phyloP scores from a whole-genome alignment of 2,329 filamentous ascomycete genomes.

The Microsporum canis region DNA sequence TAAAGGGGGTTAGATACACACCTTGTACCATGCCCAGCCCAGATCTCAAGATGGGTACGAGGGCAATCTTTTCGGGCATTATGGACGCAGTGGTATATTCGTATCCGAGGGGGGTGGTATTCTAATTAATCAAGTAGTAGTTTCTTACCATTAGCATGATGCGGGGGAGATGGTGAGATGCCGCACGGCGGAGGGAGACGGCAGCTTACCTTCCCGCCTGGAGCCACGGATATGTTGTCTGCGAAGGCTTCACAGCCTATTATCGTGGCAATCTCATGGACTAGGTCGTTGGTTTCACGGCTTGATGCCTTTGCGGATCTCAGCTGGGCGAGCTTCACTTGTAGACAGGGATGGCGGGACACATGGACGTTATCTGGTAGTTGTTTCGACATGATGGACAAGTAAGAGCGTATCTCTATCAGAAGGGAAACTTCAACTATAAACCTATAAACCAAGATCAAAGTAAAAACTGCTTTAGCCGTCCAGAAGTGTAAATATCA shows the following conservation, averaged over 20 bases:
- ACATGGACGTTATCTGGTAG: conserved; percentile 55
- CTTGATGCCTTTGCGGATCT: conserved; percentile 60
- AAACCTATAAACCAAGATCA: too few species aligned
- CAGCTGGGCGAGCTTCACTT: conserved; percentile 80
- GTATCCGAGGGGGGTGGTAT: conserved; percentile 65
- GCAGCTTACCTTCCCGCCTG: conserved; percentile 53
- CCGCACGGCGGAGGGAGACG: neutral
- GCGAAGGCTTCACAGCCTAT: conserved; percentile 72
- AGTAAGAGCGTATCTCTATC: neutral
- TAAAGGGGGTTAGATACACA: conserved; percentile 22
- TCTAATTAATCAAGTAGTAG: conserved; percentile 32
- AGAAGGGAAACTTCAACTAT: neutral
- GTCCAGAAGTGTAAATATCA: neutral
- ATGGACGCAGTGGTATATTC: conserved; percentile 57
- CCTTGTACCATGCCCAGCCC: conserved; percentile 85
- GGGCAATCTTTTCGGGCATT: conserved; percentile 55
- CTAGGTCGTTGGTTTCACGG: conserved; percentile 65
- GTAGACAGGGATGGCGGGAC: conserved; percentile 73
- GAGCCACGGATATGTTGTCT: conserved; percentile 44
- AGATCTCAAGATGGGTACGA: conserved; percentile 87
- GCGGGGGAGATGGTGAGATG: neutral
- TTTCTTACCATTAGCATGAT: neutral
- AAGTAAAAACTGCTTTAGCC: too few species aligned
- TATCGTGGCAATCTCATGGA: conserved; percentile 78
- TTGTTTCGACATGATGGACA: conserved; percentile 7